These are phyloP conservation scores for Kokia cookei DNA, from an alignment of 441 rosid genomes.

Conservation along the genomic window DNA sequence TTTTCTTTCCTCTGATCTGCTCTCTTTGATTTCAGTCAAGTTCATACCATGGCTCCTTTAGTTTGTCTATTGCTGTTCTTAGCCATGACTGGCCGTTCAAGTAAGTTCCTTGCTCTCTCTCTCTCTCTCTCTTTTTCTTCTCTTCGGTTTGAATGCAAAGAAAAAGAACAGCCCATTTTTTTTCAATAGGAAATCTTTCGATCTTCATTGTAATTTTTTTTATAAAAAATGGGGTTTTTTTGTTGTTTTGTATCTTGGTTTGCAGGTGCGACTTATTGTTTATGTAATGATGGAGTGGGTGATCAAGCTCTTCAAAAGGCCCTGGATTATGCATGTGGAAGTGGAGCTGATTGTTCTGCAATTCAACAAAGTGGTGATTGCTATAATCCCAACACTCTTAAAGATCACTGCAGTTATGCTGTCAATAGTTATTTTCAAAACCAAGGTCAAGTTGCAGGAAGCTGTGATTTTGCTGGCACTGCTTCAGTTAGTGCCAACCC, in stretches of 20 bases:
- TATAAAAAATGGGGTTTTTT: background rate
- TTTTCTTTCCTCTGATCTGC: background rate
- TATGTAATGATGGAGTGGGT: conserved; percentile 72
- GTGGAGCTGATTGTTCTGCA: conserved; percentile 77
- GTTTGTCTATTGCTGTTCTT: conserved; percentile 42
- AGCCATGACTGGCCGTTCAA: conserved; percentile 55
- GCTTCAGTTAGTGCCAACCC: conserved; percentile 45
- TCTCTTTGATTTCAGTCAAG: conserved; percentile 7
- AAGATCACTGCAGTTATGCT: conserved; percentile 87
- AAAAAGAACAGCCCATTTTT: background rate
- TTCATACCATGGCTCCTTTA: conserved; percentile 39
- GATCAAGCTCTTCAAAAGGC: conserved; percentile 50
- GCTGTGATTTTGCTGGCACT: conserved; percentile 69
- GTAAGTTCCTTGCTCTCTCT: conserved; percentile 31
- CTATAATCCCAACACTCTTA: conserved; percentile 75
- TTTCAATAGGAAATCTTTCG: background rate
- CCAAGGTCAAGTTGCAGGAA: conserved; percentile 50
- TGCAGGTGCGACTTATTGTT: conserved; percentile 70
- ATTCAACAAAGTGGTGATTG: conserved; percentile 62
- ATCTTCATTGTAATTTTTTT: background rate
- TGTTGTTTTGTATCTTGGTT: background rate
- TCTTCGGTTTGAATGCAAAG: background rate
- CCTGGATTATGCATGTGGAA: conserved; percentile 93
- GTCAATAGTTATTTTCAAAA: conserved; percentile 87
- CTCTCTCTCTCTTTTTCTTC: background rate